Percentiles rank a stretch among this genome's conserved stretches.
These are phyloP conservation scores for Malus domestica DNA, from an alignment of 306 rosid species.

Conservation along the genomic window ASM211411v1 NC_041805.1:14854501-14855000, in stretches of 20 bases:
- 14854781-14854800: constrained; percentile 3
- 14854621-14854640: constrained; percentile 87
- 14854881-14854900: constrained; percentile 67
- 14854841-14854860: constrained; percentile 63
- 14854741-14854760: not conserved
- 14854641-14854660: constrained; percentile 36
- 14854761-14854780: no score
- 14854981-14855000: constrained; percentile 45
- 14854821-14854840: constrained; percentile 67
- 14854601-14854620: constrained; percentile 83
- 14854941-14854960: constrained; percentile 64
- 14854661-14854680: not conserved
- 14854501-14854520: not conserved
- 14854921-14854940: constrained; percentile 71
- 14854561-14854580: not conserved
- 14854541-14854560: not conserved
- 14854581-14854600: constrained; percentile 29
- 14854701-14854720: no score
- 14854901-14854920: constrained; percentile 84
- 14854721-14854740: not conserved
- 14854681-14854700: not conserved
- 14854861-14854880: constrained; percentile 43
- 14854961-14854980: constrained; percentile 70
- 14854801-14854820: constrained; percentile 65
- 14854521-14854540: no score